A percentile compares a stretch with the other conserved stretches of the same genome.
These are phyloP conservation scores for Leccinum fuscescens DNA, from an alignment of 1,284 basidiomycete species.

Conservation along the genomic window DNA sequence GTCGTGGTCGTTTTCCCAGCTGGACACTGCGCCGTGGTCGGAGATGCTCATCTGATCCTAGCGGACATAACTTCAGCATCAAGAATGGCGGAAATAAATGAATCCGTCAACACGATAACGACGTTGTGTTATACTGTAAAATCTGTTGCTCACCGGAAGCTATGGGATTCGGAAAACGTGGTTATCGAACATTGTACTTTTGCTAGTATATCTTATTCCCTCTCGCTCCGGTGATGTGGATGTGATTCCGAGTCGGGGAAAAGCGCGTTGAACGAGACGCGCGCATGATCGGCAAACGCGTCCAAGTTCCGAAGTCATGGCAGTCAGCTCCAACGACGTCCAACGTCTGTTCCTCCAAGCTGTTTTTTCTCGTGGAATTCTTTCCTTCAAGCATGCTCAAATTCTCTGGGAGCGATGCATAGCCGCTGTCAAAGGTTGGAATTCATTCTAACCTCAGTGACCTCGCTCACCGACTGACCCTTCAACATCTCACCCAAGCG, in stretches of 20 bases:
- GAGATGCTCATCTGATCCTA: no score
- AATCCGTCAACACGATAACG: no score
- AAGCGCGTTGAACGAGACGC: slow-evolving; percentile 1
- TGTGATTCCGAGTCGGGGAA: neutral
- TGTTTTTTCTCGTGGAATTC: slow-evolving; percentile 63
- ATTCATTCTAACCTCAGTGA: neutral
- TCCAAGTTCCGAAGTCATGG: slow-evolving; percentile 19
- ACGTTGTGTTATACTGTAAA: no score
- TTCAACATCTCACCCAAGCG: slow-evolving; percentile 35
- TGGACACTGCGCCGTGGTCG: no score
- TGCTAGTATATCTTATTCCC: no score
- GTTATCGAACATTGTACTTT: no score
- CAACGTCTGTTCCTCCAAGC: slow-evolving; percentile 76
- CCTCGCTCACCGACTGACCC: slow-evolving; percentile 4
- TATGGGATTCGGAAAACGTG: no score
- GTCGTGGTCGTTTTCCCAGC: no score
- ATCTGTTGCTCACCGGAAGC: no score
- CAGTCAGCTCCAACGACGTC: slow-evolving; percentile 57
- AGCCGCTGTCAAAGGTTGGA: slow-evolving; percentile 57
- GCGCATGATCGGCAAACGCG: slow-evolving; percentile 5
- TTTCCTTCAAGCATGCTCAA: slow-evolving; percentile 62
- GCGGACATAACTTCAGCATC: no score
- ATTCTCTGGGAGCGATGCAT: slow-evolving; percentile 66
- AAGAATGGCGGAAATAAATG: no score
- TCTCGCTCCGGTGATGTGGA: no score